Conservation (phyloP, 2,329 filamentous ascomycete genomes). For the Huntiella savannae region DNA sequence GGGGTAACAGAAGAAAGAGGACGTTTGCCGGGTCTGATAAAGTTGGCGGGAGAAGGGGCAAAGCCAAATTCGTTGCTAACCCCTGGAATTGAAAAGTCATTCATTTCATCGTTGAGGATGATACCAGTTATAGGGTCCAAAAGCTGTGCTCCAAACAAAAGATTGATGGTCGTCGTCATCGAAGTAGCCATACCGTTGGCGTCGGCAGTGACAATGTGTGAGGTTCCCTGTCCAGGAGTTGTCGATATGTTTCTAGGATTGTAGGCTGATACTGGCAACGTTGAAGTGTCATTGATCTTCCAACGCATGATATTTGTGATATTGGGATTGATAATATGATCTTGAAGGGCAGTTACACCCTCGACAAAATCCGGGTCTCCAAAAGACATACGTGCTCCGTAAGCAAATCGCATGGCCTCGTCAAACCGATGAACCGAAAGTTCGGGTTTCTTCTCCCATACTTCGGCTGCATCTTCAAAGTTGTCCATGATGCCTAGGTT, state of each 20-base stretch:
- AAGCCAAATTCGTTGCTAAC: constrained; percentile 69
- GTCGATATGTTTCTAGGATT: constrained; percentile 47
- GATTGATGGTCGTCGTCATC: constrained; percentile 73
- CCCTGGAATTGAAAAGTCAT: constrained; percentile 74
- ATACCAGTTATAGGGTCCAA: constrained; percentile 69
- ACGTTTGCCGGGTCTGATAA: constrained; percentile 59
- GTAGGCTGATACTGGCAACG: constrained; percentile 56
- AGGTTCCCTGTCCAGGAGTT: constrained; percentile 54
- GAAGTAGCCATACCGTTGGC: constrained; percentile 54
- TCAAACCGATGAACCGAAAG: constrained; percentile 65
- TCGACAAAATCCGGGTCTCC: constrained; percentile 64
- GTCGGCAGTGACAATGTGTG: constrained; percentile 56
- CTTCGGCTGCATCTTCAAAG: constrained; percentile 33
- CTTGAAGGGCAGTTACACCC: constrained; percentile 37
- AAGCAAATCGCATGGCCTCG: constrained; percentile 79
- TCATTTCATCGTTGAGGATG: constrained; percentile 54
- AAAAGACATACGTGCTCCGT: constrained; percentile 57
- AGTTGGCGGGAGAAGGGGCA: constrained; percentile 62
- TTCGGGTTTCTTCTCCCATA: constrained; percentile 25
- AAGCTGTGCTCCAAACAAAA: constrained; percentile 62
- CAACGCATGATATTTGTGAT: constrained; percentile 35
- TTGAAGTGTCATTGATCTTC: constrained; percentile 53
- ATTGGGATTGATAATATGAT: constrained; percentile 45
- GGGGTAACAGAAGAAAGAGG: constrained; percentile 71
- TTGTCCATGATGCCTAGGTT: constrained; percentile 71